Conservation (phyloP, 345 rosid species). For the Eucalyptus curtisii region DNA sequence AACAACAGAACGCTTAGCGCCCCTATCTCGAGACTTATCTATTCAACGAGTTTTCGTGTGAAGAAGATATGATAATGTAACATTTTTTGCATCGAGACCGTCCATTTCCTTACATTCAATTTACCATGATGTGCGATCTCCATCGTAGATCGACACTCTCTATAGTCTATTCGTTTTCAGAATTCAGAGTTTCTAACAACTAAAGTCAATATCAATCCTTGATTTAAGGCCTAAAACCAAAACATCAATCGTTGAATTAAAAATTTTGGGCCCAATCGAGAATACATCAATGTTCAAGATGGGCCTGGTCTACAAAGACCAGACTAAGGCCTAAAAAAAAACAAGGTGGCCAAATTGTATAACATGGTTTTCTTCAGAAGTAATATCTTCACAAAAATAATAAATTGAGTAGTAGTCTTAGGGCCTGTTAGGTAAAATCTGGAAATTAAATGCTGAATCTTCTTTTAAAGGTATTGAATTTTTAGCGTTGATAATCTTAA, state of each 20-base stretch:
- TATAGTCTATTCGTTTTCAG: neutral
- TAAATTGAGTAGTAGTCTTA: neutral
- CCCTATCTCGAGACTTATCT: neutral
- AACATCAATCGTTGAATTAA: neutral
- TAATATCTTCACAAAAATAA: neutral
- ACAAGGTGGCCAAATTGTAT: neutral
- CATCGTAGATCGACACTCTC: neutral
- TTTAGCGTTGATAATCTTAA: neutral
- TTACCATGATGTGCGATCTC: accelerated
- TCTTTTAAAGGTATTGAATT: neutral
- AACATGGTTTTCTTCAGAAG: neutral
- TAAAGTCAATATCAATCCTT: neutral
- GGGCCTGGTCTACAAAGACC: neutral
- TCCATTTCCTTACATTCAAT: neutral
- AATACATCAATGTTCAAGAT: neutral
- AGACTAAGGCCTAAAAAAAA: neutral
- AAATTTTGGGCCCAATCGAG: neutral
- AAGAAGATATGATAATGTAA: neutral
- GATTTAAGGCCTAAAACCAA: neutral
- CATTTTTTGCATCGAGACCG: neutral
- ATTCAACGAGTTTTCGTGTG: accelerated
- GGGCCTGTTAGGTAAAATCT: neutral
- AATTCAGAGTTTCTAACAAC: neutral
- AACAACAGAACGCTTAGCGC: accelerated
- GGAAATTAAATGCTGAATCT: neutral